Percentiles rank a stretch among this genome's conserved stretches.
Conservation (phyloP, 2,329 filamentous ascomycete genomes). For the Penicillium glabrum region DNA sequence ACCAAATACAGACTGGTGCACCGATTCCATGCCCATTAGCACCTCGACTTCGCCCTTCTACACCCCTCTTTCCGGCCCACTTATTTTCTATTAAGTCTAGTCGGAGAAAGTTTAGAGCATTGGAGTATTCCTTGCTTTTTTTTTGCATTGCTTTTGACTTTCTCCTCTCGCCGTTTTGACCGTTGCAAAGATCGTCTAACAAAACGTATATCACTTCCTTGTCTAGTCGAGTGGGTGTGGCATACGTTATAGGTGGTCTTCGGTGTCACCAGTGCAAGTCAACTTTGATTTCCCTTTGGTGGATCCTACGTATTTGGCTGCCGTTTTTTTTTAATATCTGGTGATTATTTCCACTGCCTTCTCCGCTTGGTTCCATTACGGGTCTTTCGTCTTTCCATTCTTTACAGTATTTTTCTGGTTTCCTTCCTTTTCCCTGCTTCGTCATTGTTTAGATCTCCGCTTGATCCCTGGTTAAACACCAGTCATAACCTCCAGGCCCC, state of each 20-base stretch:
- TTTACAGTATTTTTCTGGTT: neutral
- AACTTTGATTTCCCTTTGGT: slow-evolving; percentile 12
- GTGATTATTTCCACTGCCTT: slow-evolving; percentile 30
- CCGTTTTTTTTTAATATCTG: slow-evolving; percentile 20
- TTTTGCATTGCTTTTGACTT: neutral
- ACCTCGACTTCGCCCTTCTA: neutral
- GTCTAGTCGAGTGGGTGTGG: neutral
- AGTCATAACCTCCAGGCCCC: neutral
- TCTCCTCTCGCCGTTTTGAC: slow-evolving; percentile 8
- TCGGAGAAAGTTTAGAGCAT: neutral
- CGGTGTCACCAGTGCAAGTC: neutral
- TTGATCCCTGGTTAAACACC: slow-evolving; percentile 9
- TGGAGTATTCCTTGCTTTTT: neutral
- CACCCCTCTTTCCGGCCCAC: slow-evolving; percentile 3
- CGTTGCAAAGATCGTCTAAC: slow-evolving; percentile 15
- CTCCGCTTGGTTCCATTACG: slow-evolving; percentile 3
- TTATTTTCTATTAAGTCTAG: neutral
- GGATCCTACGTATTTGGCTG: slow-evolving; percentile 17
- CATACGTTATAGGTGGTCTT: neutral
- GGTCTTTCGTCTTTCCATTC: slow-evolving; percentile 6
- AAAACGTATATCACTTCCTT: slow-evolving; percentile 2
- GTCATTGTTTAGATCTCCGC: slow-evolving; percentile 14
- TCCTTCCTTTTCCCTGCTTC: slow-evolving; percentile 6
- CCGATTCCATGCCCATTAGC: slow-evolving; percentile 2
- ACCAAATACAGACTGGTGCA: slow-evolving; percentile 3